These are phyloP conservation scores for Leucoagaricus sp. DNA, from an alignment of 1,284 basidiomycete genomes.

Conservation along the genomic window DNA sequence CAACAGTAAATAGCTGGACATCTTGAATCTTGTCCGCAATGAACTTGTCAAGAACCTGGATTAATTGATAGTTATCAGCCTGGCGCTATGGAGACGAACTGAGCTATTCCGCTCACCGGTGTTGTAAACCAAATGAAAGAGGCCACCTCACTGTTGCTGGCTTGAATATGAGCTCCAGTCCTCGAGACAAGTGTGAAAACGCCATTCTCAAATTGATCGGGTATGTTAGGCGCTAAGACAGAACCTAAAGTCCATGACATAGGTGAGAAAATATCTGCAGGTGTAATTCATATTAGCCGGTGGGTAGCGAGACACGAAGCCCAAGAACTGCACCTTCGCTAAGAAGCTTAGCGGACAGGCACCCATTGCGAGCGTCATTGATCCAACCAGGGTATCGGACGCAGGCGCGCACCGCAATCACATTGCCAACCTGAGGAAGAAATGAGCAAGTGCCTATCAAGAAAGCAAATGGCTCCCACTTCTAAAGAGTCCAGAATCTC, in stretches of 20 bases:
- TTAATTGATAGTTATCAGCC: background rate
- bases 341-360: conserved; percentile 18
- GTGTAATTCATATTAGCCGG: background rate
- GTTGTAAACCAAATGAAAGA: conserved; percentile 22
- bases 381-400: conserved; percentile 20
- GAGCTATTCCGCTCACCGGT: conserved; percentile 13
- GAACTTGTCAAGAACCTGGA: conserved; percentile 20
- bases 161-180: conserved; percentile 17
- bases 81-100: background rate
- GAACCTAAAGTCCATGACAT: conserved; percentile 19
- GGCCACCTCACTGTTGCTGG: conserved; percentile 14
- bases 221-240: conserved; percentile 14
- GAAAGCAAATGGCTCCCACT: conserved; percentile 9
- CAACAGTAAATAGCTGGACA: conserved; percentile 22
- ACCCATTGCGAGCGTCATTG: conserved; percentile 20
- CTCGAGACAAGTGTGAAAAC: conserved; percentile 22
- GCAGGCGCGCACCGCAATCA: conserved; percentile 22
- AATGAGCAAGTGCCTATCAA: background rate
- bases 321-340: conserved; percentile 18
- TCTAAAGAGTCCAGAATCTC: conserved; percentile 26
- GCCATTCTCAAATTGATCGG: conserved; percentile 18
- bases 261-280: conserved; percentile 21
- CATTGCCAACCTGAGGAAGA: conserved; percentile 20
- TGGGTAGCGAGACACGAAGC: background rate
- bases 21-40: conserved; percentile 20